Evolutionary conservation across 73 alveolate species (phyloP), one percentile per base, ranked within the genome.

Genomic region (Paraurostyla sp.): DNA sequence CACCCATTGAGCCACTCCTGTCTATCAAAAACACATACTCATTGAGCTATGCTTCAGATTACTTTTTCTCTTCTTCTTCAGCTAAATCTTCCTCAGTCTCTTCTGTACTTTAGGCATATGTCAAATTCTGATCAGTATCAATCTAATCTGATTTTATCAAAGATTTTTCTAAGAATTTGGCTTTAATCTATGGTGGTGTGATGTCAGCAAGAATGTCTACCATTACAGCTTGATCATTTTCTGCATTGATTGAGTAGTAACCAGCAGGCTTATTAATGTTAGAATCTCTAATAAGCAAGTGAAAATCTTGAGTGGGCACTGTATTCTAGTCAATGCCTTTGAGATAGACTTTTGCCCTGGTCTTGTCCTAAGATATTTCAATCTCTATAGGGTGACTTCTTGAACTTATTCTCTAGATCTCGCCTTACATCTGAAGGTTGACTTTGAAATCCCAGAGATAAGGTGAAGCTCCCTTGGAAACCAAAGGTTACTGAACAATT

Each of bases 1-100:
- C 98, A 41, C 52, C 25, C 99, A 97, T 97, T 0, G 99, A 97
- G 0, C 98, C 99, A 83, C 97, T 88, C 75, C 98, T 88, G 69
- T 97, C 99, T 22, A 97, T 20, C 0, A 97, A 48, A 63, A 95
- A 91, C 15, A 92, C 42, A 60, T 65, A 95, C 65, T 95, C 98
- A 3, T 29, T n/a, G 9, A 46, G 45, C 33, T 40, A 29, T 1
- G 50, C 49, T 18, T 81, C 91, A 36, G 40, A 15, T 1, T 49
- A 43, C 13, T 6, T 11, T n/a, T 78, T 62, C 16, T 45, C 29
- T 30, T 78, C 76, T 51, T 51, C 80, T 49, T 73, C 46, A 48
- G 23, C 32, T 48, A 20, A 50, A 16, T 73, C 50, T 73, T 4
- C 58, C 58, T 46, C 71, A 43, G 7, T 73, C 20, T 45, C 45